Conservation (phyloP, 768 basidiomycete genomes). For the Boletus fagicola region DNA sequence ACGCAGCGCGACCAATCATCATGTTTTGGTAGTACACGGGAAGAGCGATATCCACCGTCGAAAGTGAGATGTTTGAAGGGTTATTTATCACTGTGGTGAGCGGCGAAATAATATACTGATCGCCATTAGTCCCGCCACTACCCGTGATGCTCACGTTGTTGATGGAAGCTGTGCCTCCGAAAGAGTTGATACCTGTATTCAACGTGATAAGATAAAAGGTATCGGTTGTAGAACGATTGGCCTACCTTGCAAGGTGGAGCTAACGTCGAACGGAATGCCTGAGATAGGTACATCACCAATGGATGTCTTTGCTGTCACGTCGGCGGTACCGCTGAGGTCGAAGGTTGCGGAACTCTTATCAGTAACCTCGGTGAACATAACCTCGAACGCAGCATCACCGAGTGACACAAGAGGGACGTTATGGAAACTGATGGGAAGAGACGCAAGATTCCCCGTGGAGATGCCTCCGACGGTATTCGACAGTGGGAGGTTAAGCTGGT, state of each 20-base stretch:
- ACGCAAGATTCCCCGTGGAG: constrained; percentile 67
- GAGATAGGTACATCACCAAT: constrained; percentile 68
- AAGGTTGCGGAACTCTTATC: constrained; percentile 45
- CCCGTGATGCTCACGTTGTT: constrained; percentile 60
- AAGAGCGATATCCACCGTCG: constrained; percentile 56
- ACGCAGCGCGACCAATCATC: constrained; percentile 56
- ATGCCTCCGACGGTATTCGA: constrained; percentile 53
- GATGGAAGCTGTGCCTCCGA: constrained; percentile 50
- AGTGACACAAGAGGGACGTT: constrained; percentile 56
- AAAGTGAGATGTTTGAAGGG: constrained; percentile 65
- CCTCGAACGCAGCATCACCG: constrained; percentile 51
- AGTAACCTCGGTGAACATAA: constrained; percentile 60
- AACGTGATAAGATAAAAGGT: not conserved
- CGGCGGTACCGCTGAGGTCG: constrained; percentile 52
- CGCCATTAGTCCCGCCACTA: constrained; percentile 62
- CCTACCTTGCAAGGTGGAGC: constrained; percentile 52
- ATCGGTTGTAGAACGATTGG: not conserved
- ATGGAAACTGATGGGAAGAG: constrained; percentile 56
- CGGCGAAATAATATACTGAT: constrained; percentile 55
- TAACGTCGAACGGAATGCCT: constrained; percentile 61
- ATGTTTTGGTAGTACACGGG: constrained; percentile 56
- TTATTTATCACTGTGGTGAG: constrained; percentile 60
- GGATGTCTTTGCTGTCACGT: constrained; percentile 57
- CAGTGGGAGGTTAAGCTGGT: constrained; percentile 51
- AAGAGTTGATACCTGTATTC: constrained; percentile 53